Evolutionary conservation across 257 asterid genomes (phyloP).

Genomic region (Nicotiana tabacum): DNA sequence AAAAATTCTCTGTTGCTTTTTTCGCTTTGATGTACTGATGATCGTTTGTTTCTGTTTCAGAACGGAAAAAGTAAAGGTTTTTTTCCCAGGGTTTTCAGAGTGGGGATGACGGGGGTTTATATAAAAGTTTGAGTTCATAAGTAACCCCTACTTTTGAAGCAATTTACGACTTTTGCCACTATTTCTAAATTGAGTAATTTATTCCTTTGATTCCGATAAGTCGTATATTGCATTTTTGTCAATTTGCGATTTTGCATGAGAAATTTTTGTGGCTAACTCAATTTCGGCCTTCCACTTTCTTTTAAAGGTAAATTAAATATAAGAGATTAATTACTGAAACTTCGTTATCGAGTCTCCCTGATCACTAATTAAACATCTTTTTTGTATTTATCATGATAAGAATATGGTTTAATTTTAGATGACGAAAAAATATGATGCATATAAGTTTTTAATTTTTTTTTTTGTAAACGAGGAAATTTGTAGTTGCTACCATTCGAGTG

Average conservation of each 20-base stretch:
- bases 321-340: no score
- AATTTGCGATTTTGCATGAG: neutral
- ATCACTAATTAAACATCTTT: no score
- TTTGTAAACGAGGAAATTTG: no score
- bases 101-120: slow-evolving; percentile 17
- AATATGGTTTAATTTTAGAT: no score
- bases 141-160: slow-evolving; percentile 4
- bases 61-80: neutral
- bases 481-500: no score
- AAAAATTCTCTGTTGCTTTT: neutral
- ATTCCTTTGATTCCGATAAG: neutral
- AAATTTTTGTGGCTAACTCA: neutral
- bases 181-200: neutral
- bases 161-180: slow-evolving; percentile 30
- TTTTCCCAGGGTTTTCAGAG: slow-evolving; percentile 3
- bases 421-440: no score
- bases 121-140: slow-evolving; percentile 10
- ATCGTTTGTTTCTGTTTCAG: neutral
- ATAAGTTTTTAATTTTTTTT: no score
- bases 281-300: neutral
- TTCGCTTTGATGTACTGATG: neutral
- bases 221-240: no score
- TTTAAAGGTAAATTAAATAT: neutral
- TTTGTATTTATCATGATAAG: no score
- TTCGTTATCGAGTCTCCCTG: no score